Base-by-base conservation (phyloP, 2,329 filamentous ascomycete species). In the Gliomastix tumulicola region DNA sequence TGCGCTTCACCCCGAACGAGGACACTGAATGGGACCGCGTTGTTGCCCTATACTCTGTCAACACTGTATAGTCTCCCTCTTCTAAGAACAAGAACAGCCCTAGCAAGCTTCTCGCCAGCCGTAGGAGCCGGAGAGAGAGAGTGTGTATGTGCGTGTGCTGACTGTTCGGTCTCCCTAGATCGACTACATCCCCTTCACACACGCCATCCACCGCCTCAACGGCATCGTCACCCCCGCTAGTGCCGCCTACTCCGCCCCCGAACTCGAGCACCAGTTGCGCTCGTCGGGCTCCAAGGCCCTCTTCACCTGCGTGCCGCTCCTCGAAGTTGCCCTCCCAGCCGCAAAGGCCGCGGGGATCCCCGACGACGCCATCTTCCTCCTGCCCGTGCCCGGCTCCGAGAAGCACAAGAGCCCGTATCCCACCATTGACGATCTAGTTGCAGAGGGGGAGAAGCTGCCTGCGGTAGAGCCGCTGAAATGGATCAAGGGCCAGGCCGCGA, bases 21-120 rank as follows among this genome's bases (percentile, higher is more conserved):
- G 85, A 82, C 11, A 76, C 76, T 0, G 84, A 89, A 54, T 92
- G 82, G 82, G 85, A 92, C 50, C 88, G 88, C 56, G 83, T 89
- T 18, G 66, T 87, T 33, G 82, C 70, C 5, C 65, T 89, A 20
- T 94, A 86, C 61, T 81, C 82, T n/a, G 60, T 88, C 41, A 94
- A 94, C 54, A 87, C 85, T 21, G 83, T 87, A 59, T 41, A 72
- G 50, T 21, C 7, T 18, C 25, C 25, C 4, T 13, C 25, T 7
- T 28, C 17, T 13, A 13, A 13, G 13, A 12, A 3, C 25, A n/a
- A n/a, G n/a, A n/a, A n/a, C n/a, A n/a, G n/a, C n/a, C n/a, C n/a
- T n/a, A n/a, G n/a, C n/a, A n/a, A n/a, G n/a, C n/a, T n/a, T n/a
- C n/a, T n/a, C n/a, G n/a, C n/a, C n/a, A n/a, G n/a, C n/a, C n/a